Conservation (phyloP, 352 stramenopile genomes). For the Blastocystis sp. region DNA sequence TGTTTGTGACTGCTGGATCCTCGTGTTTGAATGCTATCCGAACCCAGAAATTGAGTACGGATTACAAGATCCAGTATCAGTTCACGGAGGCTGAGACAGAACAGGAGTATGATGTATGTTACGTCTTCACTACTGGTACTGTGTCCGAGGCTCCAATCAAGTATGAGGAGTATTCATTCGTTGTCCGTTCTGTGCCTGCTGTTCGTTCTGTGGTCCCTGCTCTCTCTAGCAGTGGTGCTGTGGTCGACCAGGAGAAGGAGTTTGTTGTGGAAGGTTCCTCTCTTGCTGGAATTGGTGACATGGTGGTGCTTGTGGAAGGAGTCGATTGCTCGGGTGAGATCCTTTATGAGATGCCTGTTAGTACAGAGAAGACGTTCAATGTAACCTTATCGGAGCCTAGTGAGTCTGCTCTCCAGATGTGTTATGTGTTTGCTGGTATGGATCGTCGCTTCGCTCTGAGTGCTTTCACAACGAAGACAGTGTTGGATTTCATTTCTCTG, state of each 20-base stretch:
- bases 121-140: constrained; percentile 5
- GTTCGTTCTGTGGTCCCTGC: neutral
- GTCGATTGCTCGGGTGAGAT: neutral
- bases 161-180: constrained; percentile 25
- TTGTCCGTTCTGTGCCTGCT: neutral
- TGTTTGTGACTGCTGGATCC: neutral
- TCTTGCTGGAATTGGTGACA: constrained; percentile 5
- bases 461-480: constrained; percentile 16
- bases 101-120: constrained; percentile 47
- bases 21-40: constrained; percentile 11
- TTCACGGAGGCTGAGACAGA: constrained; percentile 35
- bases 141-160: constrained; percentile 37
- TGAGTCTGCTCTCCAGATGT: neutral
- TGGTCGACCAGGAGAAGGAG: neutral
- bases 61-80: neutral
- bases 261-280: constrained; percentile 2
- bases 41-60: neutral
- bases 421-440: constrained; percentile 27
- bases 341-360: neutral
- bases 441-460: neutral
- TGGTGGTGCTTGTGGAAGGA: neutral
- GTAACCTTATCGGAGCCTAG: neutral
- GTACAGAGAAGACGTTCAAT: neutral
- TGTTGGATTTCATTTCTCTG: neutral
- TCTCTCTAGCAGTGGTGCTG: neutral